phyloP scores from a whole-genome alignment of 1,139 yeast species.

The Casaregolazyma suthepensis region DNA sequence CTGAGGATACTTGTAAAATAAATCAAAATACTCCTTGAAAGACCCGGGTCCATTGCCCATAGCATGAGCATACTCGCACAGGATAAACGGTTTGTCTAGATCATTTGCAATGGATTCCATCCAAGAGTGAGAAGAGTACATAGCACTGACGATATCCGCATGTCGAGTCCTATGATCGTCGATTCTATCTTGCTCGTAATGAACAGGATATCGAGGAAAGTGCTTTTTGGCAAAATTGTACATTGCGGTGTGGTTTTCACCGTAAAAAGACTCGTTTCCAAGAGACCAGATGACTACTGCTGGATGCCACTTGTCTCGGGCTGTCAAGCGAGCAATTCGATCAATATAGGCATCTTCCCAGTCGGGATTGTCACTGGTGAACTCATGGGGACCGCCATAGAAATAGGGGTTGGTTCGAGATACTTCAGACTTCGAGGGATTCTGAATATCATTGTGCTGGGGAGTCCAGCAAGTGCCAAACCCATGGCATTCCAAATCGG shows the following conservation, averaged over 20 bases:
- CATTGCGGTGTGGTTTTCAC: constrained; percentile 32
- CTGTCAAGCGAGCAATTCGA: constrained; percentile 29
- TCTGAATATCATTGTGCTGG: background rate
- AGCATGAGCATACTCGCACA: constrained; percentile 37
- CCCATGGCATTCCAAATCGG: constrained; percentile 37
- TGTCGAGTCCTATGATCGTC: constrained; percentile 14
- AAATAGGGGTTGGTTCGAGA: constrained; percentile 14
- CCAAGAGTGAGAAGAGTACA: constrained; percentile 29
- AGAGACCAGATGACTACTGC: constrained; percentile 35
- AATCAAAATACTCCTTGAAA: constrained; percentile 30
- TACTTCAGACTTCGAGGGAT: constrained; percentile 3
- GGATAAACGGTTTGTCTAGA: constrained; percentile 28
- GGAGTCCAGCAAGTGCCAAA: constrained; percentile 17
- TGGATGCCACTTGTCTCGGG: constrained; percentile 34
- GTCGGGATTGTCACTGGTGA: constrained; percentile 29
- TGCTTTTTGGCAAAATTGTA: constrained; percentile 23
- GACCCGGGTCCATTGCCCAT: constrained; percentile 39
- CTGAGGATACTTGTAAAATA: constrained; percentile 28
- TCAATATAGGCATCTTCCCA: constrained; percentile 34
- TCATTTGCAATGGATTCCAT: constrained; percentile 23
- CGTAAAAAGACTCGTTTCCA: constrained; percentile 35
- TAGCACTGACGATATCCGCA: constrained; percentile 30
- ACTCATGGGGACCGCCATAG: constrained; percentile 13
- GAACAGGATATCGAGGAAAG: constrained; percentile 30
- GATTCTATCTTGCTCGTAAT: constrained; percentile 27